Conservation (phyloP, 306 rosid species). For the Cotoneaster glaucophyllus region DNA sequence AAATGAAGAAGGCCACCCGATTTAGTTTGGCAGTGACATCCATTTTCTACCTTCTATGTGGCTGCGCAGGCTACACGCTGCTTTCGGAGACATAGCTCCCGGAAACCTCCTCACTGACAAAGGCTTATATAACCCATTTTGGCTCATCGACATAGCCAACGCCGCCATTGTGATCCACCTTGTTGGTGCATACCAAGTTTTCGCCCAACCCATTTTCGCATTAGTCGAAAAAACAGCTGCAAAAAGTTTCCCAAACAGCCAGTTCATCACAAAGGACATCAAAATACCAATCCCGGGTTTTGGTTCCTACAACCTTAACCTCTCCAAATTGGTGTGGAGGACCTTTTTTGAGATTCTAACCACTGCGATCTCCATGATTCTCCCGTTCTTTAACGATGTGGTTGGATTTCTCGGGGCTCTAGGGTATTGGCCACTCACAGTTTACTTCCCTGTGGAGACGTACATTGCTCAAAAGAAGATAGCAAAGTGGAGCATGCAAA, state of each 20-base stretch:
- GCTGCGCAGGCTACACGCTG: constrained; percentile 58
- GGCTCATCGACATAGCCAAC: constrained; percentile 76
- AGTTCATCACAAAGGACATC: constrained; percentile 38
- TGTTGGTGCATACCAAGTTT: constrained; percentile 74
- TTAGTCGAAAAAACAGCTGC: constrained; percentile 34
- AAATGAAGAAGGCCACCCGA: constrained; percentile 50
- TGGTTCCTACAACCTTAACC: constrained; percentile 35
- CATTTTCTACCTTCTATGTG: constrained; percentile 65
- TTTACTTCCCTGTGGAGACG: constrained; percentile 67
- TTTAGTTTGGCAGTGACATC: constrained; percentile 47
- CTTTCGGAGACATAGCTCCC: constrained; percentile 59
- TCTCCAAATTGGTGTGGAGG: constrained; percentile 56
- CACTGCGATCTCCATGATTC: constrained; percentile 52
- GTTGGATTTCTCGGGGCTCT: constrained; percentile 68
- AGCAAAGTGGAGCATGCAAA: constrained; percentile 57
- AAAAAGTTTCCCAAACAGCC: constrained; percentile 23
- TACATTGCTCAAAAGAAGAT: constrained; percentile 51
- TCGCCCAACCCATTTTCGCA: constrained; percentile 52
- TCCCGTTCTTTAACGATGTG: constrained; percentile 67
- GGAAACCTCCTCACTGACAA: constrained; percentile 61
- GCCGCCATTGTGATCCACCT: constrained; percentile 67
- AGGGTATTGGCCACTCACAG: constrained; percentile 63
- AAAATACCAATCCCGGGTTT: constrained; percentile 29
- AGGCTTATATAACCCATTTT: constrained; percentile 50
- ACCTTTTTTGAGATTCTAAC: constrained; percentile 40